Base-by-base conservation (phyloP, 768 basidiomycete genomes). In the Podaxis carcinomalis region DNA sequence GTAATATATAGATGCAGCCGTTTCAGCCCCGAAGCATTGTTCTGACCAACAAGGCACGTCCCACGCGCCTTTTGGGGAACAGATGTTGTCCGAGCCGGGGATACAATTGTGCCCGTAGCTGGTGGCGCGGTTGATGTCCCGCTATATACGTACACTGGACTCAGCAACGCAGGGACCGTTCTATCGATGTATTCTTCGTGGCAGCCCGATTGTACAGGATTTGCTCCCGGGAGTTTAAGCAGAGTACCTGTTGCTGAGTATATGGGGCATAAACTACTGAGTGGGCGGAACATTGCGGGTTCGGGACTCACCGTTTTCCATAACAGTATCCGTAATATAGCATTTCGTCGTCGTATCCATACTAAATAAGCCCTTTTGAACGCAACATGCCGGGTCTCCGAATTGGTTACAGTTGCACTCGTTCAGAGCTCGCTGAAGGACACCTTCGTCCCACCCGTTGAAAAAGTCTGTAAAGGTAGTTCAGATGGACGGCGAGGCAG, bases 361-460 rank as follows among this genome's bases (percentile, higher is more conserved):
- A 21, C 68, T 72, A 65, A 77, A 77, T 32, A 74, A 66, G 4
- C 74, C 74, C 13, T 70, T 65, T 14, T 68, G 67, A 6, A 64
- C 69, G 60, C 76, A 76, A 63, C 75, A 76, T 11, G 64, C 64
- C 10, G 70, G 64, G 59, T 76, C 74, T 19, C 74, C 74, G 51
- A 68, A 74, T 14, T 66, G 67, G 49, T 73, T 73, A 68, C 77
- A 78, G 58, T 74, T 66, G 61, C 78, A 80, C 32, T 72, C 70
- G 62, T 81, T 74, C 25, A 84, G 68, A 10, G 79, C 82, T n/a
- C 68, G 69, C 54, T 75, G 68, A 1, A 84, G 74, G 9, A 80
- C 70, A n/a, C 71, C 74, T 2, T 64, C 61, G 49, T 79, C 75
- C 83, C 83, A 85, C 2, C 83, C 81, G 60, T 80, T 79, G 57